Evolutionary conservation across 352 stramenopile species (phyloP).

Genomic region (Globisporangium camurandrum): DNA sequence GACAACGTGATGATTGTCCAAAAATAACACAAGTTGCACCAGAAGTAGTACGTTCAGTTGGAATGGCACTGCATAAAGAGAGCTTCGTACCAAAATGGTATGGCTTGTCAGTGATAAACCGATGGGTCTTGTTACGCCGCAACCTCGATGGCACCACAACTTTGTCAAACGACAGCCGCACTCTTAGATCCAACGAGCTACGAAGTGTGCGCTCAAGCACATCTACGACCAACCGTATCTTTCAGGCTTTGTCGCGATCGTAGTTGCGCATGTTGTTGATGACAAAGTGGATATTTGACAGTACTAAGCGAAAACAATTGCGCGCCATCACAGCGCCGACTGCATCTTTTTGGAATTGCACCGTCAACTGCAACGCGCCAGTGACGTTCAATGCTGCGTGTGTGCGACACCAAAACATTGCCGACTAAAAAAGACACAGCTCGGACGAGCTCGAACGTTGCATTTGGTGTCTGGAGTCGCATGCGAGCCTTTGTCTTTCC

Average conservation of each 20-base stretch:
- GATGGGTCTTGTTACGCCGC: not conserved
- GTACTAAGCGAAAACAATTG: not conserved
- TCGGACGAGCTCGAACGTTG: not conserved
- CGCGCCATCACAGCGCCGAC: not conserved
- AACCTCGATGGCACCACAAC: not conserved
- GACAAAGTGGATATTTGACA: not conserved
- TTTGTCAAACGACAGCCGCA: not conserved
- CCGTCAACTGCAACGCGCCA: not conserved
- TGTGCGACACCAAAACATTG: not conserved
- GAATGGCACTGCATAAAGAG: not conserved
- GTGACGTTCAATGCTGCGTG: not conserved
- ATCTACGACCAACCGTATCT: not conserved
- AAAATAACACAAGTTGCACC: not conserved
- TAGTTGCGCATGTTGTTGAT: not conserved
- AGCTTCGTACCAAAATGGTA: not conserved
- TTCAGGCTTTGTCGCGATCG: not conserved
- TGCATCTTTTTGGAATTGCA: not conserved
- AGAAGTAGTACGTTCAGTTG: not conserved
- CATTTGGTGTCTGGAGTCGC: no score
- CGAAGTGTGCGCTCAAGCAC: not conserved
- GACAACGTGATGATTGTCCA: not conserved
- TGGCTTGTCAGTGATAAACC: conserved; percentile 2
- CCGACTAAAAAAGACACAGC: not conserved
- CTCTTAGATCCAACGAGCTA: not conserved
- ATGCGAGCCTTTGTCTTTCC: not conserved